These are phyloP conservation scores for Lachancea sp. DNA, from an alignment of 805 yeast genomes.

Conservation along the genomic window DNA sequence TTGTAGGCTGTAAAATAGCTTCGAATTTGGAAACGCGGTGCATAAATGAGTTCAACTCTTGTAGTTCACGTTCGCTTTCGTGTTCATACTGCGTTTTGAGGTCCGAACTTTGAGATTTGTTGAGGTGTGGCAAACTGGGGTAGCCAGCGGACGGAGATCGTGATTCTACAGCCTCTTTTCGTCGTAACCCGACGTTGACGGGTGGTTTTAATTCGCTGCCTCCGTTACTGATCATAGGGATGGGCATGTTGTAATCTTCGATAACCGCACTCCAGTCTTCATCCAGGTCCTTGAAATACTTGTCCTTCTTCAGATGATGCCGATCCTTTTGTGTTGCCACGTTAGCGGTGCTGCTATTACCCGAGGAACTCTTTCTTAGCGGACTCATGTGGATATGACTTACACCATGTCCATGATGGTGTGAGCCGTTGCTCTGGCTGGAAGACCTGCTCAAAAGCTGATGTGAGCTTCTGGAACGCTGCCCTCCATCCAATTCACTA, in stretches of 20 bases:
- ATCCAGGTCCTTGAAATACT: conserved; percentile 61
- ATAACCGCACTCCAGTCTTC: conserved; percentile 91
- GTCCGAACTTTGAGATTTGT: conserved; percentile 18
- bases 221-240: conserved; percentile 28
- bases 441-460: conserved; percentile 2
- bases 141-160: conserved; percentile 12
- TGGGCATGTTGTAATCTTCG: conserved; percentile 36
- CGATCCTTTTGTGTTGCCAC: neutral
- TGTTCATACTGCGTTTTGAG: conserved; percentile 21
- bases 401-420: conserved; percentile 1
- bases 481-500: conserved; percentile 21
- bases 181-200: conserved; percentile 3
- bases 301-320: conserved; percentile 23
- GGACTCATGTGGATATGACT: conserved; percentile 9
- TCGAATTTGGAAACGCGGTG: conserved; percentile 64
- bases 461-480: conserved; percentile 28
- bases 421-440: neutral
- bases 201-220: conserved; percentile 18
- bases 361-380: conserved; percentile 5
- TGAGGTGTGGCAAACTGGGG: conserved; percentile 29
- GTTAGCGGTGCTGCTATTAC: conserved; percentile 1
- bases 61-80: conserved; percentile 27
- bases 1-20: conserved; percentile 45
- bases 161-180: conserved; percentile 7
- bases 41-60: conserved; percentile 51